These are phyloP conservation scores for Neofusicoccum sp. DNA, from an alignment of 2,329 filamentous ascomycete genomes.

Conservation along the genomic window DNA sequence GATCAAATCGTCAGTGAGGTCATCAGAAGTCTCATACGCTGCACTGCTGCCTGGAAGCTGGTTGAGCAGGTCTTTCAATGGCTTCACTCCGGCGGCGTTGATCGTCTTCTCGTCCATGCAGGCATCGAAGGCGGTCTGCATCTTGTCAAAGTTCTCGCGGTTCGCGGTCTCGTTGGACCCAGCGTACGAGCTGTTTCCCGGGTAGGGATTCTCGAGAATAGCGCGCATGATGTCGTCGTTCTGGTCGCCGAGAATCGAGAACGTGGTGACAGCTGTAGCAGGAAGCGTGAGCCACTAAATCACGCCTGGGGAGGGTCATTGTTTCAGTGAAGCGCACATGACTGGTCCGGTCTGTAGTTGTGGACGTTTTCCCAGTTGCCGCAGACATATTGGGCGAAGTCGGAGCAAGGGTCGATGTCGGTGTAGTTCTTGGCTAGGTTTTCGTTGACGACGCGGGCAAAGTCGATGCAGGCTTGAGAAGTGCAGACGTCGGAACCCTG, in stretches of 20 bases:
- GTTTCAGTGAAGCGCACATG: constrained; percentile 2
- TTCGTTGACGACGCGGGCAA: constrained; percentile 60
- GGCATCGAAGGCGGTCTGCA: constrained; percentile 63
- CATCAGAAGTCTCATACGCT: not conserved
- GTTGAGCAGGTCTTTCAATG: constrained; percentile 51
- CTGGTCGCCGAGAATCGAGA: not conserved
- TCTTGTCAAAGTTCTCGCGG: constrained; percentile 63
- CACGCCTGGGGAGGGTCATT: constrained; percentile 13
- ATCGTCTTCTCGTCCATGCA: constrained; percentile 64
- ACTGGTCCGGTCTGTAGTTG: constrained; percentile 63
- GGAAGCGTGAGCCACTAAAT: too few relatives aligned
- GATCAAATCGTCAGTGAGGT: not conserved
- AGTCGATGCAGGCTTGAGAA: constrained; percentile 62
- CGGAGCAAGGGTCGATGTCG: constrained; percentile 64
- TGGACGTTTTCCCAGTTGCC: constrained; percentile 64
- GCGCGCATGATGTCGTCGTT: not conserved
- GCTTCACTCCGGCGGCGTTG: constrained; percentile 54
- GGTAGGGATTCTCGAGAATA: not conserved
- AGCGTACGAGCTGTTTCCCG: not conserved
- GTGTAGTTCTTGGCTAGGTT: constrained; percentile 62
- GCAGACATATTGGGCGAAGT: constrained; percentile 68
- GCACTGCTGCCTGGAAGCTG: not conserved
- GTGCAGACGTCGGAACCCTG: constrained; percentile 41
- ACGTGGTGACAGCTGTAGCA: not conserved
- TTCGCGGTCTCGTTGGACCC: constrained; percentile 45